Conservation (phyloP, 2,329 filamentous ascomycete genomes). For the Ophiostoma ips region DNA sequence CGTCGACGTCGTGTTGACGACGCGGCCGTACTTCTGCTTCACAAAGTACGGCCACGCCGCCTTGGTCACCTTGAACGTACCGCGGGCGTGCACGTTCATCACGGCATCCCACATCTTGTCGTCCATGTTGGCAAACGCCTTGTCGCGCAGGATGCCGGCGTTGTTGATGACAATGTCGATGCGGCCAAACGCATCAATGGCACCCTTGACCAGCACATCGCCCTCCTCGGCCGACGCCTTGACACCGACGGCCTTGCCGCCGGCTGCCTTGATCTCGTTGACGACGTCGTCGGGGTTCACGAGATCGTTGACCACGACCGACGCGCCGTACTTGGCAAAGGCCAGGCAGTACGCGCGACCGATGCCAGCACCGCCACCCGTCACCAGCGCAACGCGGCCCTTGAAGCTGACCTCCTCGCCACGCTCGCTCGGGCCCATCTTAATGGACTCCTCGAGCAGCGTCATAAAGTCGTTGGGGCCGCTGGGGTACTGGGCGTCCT, state of each 20-base stretch:
- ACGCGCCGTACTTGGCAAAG: conserved; percentile 66
- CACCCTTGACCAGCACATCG: conserved; percentile 77
- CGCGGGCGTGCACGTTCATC: conserved; percentile 79
- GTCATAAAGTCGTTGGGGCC: conserved; percentile 80
- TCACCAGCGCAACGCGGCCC: conserved; percentile 75
- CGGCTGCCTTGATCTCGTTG: conserved; percentile 77
- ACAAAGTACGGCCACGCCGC: conserved; percentile 95
- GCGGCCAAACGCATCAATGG: conserved; percentile 85
- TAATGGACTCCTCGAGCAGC: conserved; percentile 70
- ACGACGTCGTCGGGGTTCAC: conserved; percentile 82
- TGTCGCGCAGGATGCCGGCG: conserved; percentile 92
- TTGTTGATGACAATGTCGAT: conserved; percentile 97
- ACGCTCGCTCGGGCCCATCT: conserved; percentile 57
- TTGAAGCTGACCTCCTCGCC: conserved; percentile 68
- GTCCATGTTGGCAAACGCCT: conserved; percentile 96
- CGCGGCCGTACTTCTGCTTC: conserved; percentile 95
- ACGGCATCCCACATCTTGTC: conserved; percentile 88
- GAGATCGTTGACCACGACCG: conserved; percentile 92
- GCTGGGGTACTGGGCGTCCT: conserved; percentile 60
- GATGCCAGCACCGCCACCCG: conserved; percentile 77
- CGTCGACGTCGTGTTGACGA: conserved; percentile 93
- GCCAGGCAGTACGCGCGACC: conserved; percentile 82
- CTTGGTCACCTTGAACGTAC: conserved; percentile 94
- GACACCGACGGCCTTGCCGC: conserved; percentile 81
- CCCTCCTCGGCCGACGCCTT: conserved; percentile 92